Evolutionary conservation across 805 yeast species (phyloP).

Genomic region (Wickerhamomyces chambardii): DNA sequence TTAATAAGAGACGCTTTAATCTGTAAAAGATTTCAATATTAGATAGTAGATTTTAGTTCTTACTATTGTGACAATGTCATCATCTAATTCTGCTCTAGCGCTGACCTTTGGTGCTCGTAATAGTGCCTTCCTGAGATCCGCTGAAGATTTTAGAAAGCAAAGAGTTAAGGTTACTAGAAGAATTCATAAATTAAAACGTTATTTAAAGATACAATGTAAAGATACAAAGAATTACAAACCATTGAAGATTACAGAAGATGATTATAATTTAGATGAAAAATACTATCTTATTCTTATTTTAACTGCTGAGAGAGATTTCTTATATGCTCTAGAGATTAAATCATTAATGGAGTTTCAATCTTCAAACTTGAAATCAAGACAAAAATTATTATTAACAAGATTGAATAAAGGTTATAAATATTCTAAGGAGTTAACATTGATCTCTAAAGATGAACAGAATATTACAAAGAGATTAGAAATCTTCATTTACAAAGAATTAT

Average conservation of each 20-base stretch:
- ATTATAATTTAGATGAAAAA: slow-evolving; percentile 39
- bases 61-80: too few relatives aligned
- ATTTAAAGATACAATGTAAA: slow-evolving; percentile 50
- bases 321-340: slow-evolving; percentile 59
- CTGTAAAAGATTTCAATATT: too few relatives aligned
- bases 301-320: slow-evolving; percentile 70
- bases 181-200: slow-evolving; percentile 56
- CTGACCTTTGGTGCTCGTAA: slow-evolving; percentile 43
- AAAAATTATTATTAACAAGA: slow-evolving; percentile 53
- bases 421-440: slow-evolving; percentile 30
- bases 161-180: slow-evolving; percentile 54
- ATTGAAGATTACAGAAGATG: slow-evolving; percentile 38
- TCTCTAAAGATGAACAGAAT: slow-evolving; percentile 31
- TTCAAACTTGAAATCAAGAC: slow-evolving; percentile 22
- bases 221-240: slow-evolving; percentile 55
- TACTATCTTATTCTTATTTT: slow-evolving; percentile 53
- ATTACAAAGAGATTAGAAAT: slow-evolving; percentile 24
- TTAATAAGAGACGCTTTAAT: too few relatives aligned
- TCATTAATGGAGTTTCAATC: slow-evolving; percentile 43
- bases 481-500: slow-evolving; percentile 35
- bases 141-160: slow-evolving; percentile 63
- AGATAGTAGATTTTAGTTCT: too few relatives aligned
- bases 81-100: slow-evolving; percentile 17
- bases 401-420: slow-evolving; percentile 52
- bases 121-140: slow-evolving; percentile 52